Evolutionary conservation across 1,139 yeast species (phyloP).

Genomic region (Yamadazyma membranifaciens): DNA sequence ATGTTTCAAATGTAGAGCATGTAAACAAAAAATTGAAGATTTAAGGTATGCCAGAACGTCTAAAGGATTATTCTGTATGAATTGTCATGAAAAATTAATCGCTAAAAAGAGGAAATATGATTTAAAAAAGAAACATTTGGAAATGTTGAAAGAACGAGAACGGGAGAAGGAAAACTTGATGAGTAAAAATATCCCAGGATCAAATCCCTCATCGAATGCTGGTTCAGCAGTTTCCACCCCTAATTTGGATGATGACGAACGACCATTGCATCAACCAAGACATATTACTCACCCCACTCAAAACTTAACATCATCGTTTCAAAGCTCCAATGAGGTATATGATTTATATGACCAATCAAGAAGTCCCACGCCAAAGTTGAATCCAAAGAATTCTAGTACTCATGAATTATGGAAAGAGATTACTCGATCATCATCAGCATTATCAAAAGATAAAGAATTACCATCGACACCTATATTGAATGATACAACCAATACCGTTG

Average conservation of each 20-base stretch:
- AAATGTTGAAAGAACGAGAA: constrained; percentile 6
- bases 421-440: constrained; percentile 16
- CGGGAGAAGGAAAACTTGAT: background rate
- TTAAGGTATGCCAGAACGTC: constrained; percentile 90
- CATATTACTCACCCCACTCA: constrained; percentile 8
- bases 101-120: constrained; percentile 63
- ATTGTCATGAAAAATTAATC: constrained; percentile 82
- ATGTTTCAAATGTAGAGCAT: constrained; percentile 89
- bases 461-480: constrained; percentile 23
- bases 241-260: constrained; percentile 11
- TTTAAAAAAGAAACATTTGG: constrained; percentile 37
- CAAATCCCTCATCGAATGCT: constrained; percentile 1
- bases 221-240: constrained; percentile 2
- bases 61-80: constrained; percentile 91
- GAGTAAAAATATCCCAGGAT: background rate
- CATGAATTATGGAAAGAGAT: constrained; percentile 9
- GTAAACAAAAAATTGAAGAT: constrained; percentile 86
- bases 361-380: constrained; percentile 16
- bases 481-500: background rate
- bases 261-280: constrained; percentile 15
- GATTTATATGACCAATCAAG: constrained; percentile 22
- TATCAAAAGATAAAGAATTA: constrained; percentile 28
- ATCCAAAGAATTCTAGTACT: constrained; percentile 10
- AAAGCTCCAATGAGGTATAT: constrained; percentile 14
- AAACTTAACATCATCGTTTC: background rate